These are phyloP conservation scores for Aphanomyces euteiches DNA, from an alignment of 352 stramenopile genomes.

Conservation along the genomic window DNA sequence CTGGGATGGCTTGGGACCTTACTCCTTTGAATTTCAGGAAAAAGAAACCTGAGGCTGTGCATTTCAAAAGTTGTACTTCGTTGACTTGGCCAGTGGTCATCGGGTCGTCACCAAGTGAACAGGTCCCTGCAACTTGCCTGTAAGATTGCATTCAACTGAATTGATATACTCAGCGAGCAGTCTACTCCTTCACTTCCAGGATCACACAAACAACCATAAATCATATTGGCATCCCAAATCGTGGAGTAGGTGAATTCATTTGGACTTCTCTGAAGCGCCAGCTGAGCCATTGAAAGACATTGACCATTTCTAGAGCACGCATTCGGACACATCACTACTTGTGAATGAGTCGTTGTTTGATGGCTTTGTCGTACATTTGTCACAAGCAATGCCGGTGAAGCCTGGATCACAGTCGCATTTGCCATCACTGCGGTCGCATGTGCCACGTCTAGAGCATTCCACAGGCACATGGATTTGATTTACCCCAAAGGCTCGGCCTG, in stretches of 20 bases:
- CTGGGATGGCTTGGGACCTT: constrained; percentile 40
- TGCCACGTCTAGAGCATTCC: constrained; percentile 76
- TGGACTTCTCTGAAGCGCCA: constrained; percentile 43
- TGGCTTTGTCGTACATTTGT: constrained; percentile 44
- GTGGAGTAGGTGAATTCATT: constrained; percentile 51
- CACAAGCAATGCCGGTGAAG: constrained; percentile 65
- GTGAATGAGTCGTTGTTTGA: not conserved
- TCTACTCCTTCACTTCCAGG: constrained; percentile 76
- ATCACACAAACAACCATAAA: constrained; percentile 87
- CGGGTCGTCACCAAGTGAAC: constrained; percentile 83
- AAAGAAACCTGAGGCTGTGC: constrained; percentile 63
- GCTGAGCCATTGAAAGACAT: constrained; percentile 64
- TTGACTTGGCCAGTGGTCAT: constrained; percentile 79
- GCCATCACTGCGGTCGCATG: constrained; percentile 52
- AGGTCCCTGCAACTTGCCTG: constrained; percentile 46
- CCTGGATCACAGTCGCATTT: constrained; percentile 59
- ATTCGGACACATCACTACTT: constrained; percentile 51
- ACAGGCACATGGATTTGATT: constrained; percentile 30
- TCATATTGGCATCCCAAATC: constrained; percentile 68
- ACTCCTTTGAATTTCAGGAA: constrained; percentile 42
- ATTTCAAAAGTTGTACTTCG: constrained; percentile 78
- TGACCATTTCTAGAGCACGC: constrained; percentile 46
- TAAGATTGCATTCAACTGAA: constrained; percentile 6
- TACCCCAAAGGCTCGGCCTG: constrained; percentile 15
- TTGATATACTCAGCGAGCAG: constrained; percentile 54